Evolutionary conservation across 2,329 filamentous ascomycete species (phyloP), one percentile per base, ranked within the genome.

Genomic region (Calonectria fujianensis): DNA sequence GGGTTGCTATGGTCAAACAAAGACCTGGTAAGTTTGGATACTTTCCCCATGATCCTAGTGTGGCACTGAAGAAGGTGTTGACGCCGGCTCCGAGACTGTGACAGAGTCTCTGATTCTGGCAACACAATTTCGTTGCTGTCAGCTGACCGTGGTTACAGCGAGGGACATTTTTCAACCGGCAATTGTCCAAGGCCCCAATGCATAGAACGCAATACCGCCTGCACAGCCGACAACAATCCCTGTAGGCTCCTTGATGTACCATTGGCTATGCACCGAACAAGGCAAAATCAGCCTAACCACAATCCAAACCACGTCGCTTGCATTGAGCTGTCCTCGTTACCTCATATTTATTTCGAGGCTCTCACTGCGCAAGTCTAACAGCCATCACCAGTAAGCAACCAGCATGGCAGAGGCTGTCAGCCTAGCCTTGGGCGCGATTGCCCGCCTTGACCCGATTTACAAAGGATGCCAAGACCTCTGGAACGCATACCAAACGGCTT

Each of bases 1-100:
- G 57, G 57, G 11, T 63, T 63, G 57, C 57, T 63, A 27, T 63
- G 57, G 57, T 63, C 35, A 31, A 63, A 41, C 37, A 63, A 41
- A 3, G 57, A 63, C 57, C 57, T 29, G 16, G 13, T 20, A 4
- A 63, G 39, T 63, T 39, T 39, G 4, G 35, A 27, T 29, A 63
- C 16, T 63, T 63, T 63, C n/a, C 57, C 37, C 57, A 63, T 63
- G 14, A 13, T 16, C n/a, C 16, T 2, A n/a, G n/a, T 14, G 7
- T 4, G 10, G 3, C 20, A 11, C 29, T 63, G 10, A 27, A 20
- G 20, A 27, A 29, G 14, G 10, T 13, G 37, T 14, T 16, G 16
- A 16, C 29, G 13, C 14, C 1, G n/a, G 20, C 27, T 41, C 31
- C 3, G 24, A 63, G 20, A 24, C 10, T 16, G 35, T 14, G 16